Conservation (phyloP, 306 rosid species). For the Arachis stenosperma region DNA sequence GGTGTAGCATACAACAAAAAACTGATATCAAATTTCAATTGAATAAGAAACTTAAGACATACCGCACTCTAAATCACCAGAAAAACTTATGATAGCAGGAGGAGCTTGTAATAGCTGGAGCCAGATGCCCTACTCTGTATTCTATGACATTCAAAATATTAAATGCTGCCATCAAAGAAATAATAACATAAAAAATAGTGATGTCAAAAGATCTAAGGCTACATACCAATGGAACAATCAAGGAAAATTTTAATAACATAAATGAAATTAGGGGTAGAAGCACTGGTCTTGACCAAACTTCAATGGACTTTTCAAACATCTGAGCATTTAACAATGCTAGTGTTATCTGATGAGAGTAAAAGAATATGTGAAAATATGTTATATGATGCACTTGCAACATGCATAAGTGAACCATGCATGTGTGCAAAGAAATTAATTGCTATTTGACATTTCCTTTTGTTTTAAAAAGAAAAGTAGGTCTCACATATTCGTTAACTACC, state of each 20-base stretch:
- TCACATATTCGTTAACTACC: background rate
- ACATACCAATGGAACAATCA: slow-evolving; percentile 90
- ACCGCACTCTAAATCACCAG: slow-evolving; percentile 91
- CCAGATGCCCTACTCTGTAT: slow-evolving; percentile 74
- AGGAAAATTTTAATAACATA: slow-evolving; percentile 86
- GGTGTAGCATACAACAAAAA: slow-evolving; percentile 1
- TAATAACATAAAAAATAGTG: slow-evolving; percentile 10
- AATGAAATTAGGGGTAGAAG: slow-evolving; percentile 80
- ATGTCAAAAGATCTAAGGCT: slow-evolving; percentile 6
- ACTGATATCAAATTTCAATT: slow-evolving; percentile 11
- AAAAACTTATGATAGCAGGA: slow-evolving; percentile 68
- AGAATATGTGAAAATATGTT: slow-evolving; percentile 35
- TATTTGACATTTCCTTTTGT: background rate
- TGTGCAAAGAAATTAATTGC: slow-evolving; percentile 11
- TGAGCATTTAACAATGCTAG: slow-evolving; percentile 88
- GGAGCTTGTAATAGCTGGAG: slow-evolving; percentile 88
- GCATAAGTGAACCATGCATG: slow-evolving; percentile 20
- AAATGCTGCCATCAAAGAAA: slow-evolving; percentile 30
- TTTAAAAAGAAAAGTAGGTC: background rate
- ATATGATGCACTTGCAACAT: slow-evolving; percentile 1
- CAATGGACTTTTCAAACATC: slow-evolving; percentile 72
- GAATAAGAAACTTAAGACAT: slow-evolving; percentile 33
- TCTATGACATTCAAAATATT: slow-evolving; percentile 57
- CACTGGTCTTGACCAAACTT: slow-evolving; percentile 66
- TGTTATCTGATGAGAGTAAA: slow-evolving; percentile 56